Conservation (phyloP, 306 rosid genomes). For the Fragaria nilgerrensis region DNA sequence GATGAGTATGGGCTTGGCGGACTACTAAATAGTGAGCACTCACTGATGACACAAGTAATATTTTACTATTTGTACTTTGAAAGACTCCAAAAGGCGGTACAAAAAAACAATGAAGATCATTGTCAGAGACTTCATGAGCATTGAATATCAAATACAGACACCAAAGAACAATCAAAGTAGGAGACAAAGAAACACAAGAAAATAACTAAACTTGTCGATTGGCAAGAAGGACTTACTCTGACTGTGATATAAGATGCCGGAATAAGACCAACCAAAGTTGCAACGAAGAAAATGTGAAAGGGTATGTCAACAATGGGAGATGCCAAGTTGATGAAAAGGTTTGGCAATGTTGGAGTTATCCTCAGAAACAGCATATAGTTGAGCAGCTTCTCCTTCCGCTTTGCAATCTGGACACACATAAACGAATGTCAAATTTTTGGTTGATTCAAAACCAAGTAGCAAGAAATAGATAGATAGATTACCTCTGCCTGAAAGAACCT, state of each 20-base stretch:
- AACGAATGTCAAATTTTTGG: not conserved
- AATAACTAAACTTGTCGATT: not conserved
- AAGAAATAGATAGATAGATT: not conserved
- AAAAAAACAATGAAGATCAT: not conserved
- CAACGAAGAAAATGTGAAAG: slow-evolving; percentile 83
- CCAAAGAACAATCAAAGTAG: not conserved
- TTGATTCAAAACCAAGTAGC: not conserved
- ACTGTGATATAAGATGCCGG: slow-evolving; percentile 88
- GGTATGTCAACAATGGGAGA: slow-evolving; percentile 97
- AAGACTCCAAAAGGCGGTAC: not conserved
- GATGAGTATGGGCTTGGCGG: not conserved
- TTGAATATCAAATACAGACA: not conserved
- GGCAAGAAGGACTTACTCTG: slow-evolving; percentile 52
- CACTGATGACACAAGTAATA: not conserved
- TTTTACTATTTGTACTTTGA: not conserved
- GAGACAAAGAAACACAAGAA: not conserved
- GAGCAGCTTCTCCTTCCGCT: slow-evolving; percentile 84
- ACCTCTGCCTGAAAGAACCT: slow-evolving; percentile 95
- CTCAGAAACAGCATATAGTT: slow-evolving; percentile 97
- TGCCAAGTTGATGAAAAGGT: slow-evolving; percentile 96
- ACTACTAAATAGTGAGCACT: not conserved
- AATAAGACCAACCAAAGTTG: slow-evolving; percentile 81
- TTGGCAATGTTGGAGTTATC: slow-evolving; percentile 93
- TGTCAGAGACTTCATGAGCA: not conserved
- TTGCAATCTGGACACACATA: slow-evolving; percentile 61